Evolutionary conservation across 2,329 filamentous ascomycete species (phyloP).

Genomic region (Aspergillus ustus): DNA sequence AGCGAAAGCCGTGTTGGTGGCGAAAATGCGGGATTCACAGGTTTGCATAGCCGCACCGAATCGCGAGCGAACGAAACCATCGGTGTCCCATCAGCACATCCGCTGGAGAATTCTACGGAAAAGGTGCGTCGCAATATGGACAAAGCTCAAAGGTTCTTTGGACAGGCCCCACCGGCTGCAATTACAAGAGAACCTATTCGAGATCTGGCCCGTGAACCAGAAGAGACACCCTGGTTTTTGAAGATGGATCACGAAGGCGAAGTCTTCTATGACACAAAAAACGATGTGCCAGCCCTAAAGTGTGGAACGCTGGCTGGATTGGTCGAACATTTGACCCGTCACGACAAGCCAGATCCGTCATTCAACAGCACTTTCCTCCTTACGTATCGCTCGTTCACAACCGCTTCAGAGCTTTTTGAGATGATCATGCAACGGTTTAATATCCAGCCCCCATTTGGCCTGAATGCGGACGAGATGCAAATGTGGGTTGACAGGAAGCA

Average conservation of each 20-base stretch:
- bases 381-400: constrained; percentile 94
- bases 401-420: constrained; percentile 88
- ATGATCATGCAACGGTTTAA: constrained; percentile 89
- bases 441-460: constrained; percentile 84
- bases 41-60: constrained; percentile 35
- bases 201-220: constrained; percentile 58
- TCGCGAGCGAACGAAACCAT: constrained; percentile 51
- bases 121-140: constrained; percentile 51
- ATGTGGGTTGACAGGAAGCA: constrained; percentile 93
- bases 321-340: constrained; percentile 92
- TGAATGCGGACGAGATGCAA: constrained; percentile 77
- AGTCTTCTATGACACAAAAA: constrained; percentile 85
- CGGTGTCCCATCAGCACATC: constrained; percentile 48
- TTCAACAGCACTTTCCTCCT: constrained; percentile 98
- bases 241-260: constrained; percentile 86
- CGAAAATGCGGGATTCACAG: constrained; percentile 31
- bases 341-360: constrained; percentile 91
- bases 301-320: constrained; percentile 87
- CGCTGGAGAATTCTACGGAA: constrained; percentile 41
- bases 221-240: constrained; percentile 83
- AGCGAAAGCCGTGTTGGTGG: constrained; percentile 38
- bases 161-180: constrained; percentile 49
- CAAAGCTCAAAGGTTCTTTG: constrained; percentile 54
- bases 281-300: constrained; percentile 75
- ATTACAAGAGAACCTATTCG: constrained; percentile 43